Evolutionary conservation across 768 basidiomycete genomes (phyloP).

Genomic region (Lactarius sp.): DNA sequence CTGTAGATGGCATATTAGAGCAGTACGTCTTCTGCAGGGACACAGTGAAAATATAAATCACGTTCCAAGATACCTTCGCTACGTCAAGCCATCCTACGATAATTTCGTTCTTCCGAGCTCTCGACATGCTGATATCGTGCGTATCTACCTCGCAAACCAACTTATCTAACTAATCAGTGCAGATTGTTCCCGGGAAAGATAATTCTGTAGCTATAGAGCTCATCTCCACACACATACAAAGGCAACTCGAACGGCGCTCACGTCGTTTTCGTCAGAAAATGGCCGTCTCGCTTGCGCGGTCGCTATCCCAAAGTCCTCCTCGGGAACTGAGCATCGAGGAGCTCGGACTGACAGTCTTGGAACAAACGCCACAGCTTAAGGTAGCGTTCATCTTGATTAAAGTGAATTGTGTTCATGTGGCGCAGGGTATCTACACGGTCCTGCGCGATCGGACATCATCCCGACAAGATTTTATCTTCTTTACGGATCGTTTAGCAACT

Average conservation of each 20-base stretch:
- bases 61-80: slow-evolving; percentile 74
- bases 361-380: slow-evolving; percentile 75
- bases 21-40: slow-evolving; percentile 47
- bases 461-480: slow-evolving; percentile 89
- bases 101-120: slow-evolving; percentile 89
- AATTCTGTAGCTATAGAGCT: slow-evolving; percentile 91
- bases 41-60: not conserved
- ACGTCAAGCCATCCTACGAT: slow-evolving; percentile 93
- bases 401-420: not conserved
- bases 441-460: slow-evolving; percentile 66
- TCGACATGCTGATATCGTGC: slow-evolving; percentile 83
- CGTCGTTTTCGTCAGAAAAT: slow-evolving; percentile 70
- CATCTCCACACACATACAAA: slow-evolving; percentile 84
- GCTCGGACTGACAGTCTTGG: slow-evolving; percentile 56
- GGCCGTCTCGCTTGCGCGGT: slow-evolving; percentile 36
- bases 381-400: slow-evolving; percentile 38
- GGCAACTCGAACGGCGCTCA: slow-evolving; percentile 76
- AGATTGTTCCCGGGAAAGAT: slow-evolving; percentile 95
- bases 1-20: slow-evolving; percentile 81
- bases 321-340: slow-evolving; percentile 35
- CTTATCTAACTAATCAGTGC: slow-evolving; percentile 5
- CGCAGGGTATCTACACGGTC: slow-evolving; percentile 85
- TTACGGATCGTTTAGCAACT: slow-evolving; percentile 81
- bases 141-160: slow-evolving; percentile 4
- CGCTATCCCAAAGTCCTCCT: slow-evolving; percentile 25